Percentiles rank a stretch among this genome's conserved stretches.
Conservation (phyloP, 805 yeast genomes). For the Kuraishia hungarica region DNA sequence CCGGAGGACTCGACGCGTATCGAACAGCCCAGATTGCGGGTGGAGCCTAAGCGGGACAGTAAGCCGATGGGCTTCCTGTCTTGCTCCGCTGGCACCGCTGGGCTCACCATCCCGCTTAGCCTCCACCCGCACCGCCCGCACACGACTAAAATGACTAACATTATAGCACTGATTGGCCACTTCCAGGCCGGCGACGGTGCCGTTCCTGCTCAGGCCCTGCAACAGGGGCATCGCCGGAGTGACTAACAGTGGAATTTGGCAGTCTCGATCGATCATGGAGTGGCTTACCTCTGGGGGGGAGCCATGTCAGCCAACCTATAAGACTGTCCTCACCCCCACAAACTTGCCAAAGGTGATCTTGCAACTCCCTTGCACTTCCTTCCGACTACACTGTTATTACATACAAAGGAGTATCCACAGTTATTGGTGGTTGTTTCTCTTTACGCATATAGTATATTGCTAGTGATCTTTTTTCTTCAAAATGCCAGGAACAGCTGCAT, state of each 20-base stretch:
- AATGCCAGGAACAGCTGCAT: slow-evolving; percentile 26
- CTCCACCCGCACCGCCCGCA: not conserved
- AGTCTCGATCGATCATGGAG: not conserved
- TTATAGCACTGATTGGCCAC: not conserved
- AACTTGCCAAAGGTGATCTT: no score
- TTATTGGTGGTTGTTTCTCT: not conserved
- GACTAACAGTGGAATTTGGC: not conserved
- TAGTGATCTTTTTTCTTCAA: not conserved
- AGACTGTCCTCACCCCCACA: not conserved
- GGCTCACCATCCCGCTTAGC: not conserved
- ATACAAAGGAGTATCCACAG: no score
- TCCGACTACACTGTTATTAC: no score
- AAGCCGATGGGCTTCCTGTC: no score
- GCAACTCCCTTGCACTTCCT: no score
- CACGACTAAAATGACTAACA: slow-evolving; percentile 1
- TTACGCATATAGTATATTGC: not conserved
- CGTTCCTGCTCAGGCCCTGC: not conserved
- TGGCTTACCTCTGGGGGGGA: not conserved
- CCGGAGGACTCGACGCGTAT: not conserved
- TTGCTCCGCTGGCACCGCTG: no score
- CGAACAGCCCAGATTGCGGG: no score
- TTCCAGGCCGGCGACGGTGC: not conserved
- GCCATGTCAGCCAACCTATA: no score
- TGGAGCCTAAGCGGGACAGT: no score
- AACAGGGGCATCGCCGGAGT: not conserved